Percentiles rank a stretch among this genome's conserved stretches.
Conservation (phyloP, 176 grass and related monocot species). For the sorghum (Sorghum bicolor) region Sorghum_bicolor_NCBIv3 NC_012871.2:63883501-63884000, state of each 20-base stretch:
- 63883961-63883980: conserved; percentile 54
- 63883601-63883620: background rate
- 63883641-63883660: background rate
- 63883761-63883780: conserved; percentile 11
- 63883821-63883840: conserved; percentile 9
- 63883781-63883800: background rate
- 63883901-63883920: conserved; percentile 79
- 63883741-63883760: background rate
- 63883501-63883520: background rate
- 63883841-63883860: conserved; percentile 43
- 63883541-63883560: background rate
- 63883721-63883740: background rate
- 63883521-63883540: conserved; percentile 5
- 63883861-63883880: conserved; percentile 44
- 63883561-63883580: conserved; percentile 28
- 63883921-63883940: conserved; percentile 65
- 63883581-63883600: conserved; percentile 4
- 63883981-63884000: conserved; percentile 25
- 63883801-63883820: background rate
- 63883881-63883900: conserved; percentile 31
- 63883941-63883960: conserved; percentile 77
- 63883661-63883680: background rate
- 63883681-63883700: background rate
- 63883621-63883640: background rate
- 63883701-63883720: background rate